phyloP scores from a whole-genome alignment of 2,329 filamentous ascomycete genomes.

The Botrytis paeoniae region DNA sequence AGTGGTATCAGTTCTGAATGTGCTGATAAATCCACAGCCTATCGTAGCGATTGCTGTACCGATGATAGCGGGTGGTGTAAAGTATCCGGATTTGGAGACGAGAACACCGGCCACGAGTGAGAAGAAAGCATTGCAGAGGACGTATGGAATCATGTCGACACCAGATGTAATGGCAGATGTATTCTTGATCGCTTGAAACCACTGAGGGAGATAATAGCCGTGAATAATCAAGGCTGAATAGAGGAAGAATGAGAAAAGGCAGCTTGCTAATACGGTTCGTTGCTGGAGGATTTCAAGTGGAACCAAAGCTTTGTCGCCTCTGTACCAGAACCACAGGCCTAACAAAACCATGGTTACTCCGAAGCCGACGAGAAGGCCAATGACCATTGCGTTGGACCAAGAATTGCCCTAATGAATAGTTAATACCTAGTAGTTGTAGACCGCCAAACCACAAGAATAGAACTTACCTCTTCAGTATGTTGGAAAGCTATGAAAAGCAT shows the following conservation, averaged over 20 bases:
- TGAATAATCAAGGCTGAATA: slow-evolving; percentile 25
- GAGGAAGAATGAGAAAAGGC: slow-evolving; percentile 30
- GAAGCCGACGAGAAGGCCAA: slow-evolving; percentile 37
- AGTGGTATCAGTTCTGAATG: slow-evolving; percentile 35
- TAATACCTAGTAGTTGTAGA: not conserved
- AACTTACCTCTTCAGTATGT: slow-evolving; percentile 40
- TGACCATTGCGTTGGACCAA: slow-evolving; percentile 32
- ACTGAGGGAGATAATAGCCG: slow-evolving; percentile 35
- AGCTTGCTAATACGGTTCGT: slow-evolving; percentile 37
- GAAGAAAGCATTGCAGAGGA: slow-evolving; percentile 32
- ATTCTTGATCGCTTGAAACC: slow-evolving; percentile 32
- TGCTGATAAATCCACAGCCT: slow-evolving; percentile 39
- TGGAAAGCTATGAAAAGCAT: slow-evolving; percentile 46
- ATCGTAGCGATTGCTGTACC: slow-evolving; percentile 24
- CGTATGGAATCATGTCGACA: slow-evolving; percentile 30
- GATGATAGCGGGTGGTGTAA: slow-evolving; percentile 29
- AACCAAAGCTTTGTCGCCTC: slow-evolving; percentile 49
- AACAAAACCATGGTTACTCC: slow-evolving; percentile 33
- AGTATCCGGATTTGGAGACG: slow-evolving; percentile 39
- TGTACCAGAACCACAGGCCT: slow-evolving; percentile 38
- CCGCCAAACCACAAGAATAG: not conserved
- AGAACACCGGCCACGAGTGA: slow-evolving; percentile 36
- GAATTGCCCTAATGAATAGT: slow-evolving; percentile 27
- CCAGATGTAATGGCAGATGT: slow-evolving; percentile 26
- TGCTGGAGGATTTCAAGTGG: slow-evolving; percentile 41